Evolutionary conservation across 2,329 filamentous ascomycete species (phyloP), one percentile per base, ranked within the genome.

Genomic region (Pseudomassariella vexata): DNA sequence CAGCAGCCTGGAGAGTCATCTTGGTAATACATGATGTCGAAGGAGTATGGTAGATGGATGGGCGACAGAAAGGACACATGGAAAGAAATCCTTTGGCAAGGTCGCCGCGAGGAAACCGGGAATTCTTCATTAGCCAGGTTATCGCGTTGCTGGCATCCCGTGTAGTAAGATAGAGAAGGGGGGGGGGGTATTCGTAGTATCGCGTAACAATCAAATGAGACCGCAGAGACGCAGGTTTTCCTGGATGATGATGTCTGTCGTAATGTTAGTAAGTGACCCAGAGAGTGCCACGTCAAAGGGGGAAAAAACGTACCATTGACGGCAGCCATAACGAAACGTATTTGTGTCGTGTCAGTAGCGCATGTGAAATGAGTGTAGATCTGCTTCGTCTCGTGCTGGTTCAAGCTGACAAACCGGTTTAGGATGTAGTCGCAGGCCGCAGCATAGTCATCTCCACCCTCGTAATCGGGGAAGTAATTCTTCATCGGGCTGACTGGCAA

Each of bases 321-420:
- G 48, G 92, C 92, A 41, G 90, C 89, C 92, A 98, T 98, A 65
- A 98, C 92, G 72, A 98, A 96, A 56, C 92, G 82, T 53, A 98
- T 98, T 64, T 98, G 92, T 53, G 92, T 95, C 19, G 92, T 98
- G 59, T 98, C 92, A 29, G 92, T 98, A 40, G 92, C 92, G 60
- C 92, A 96, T 30, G 92, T 98, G 67, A 98, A 98, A 65, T 96
- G 92, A 38, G 92, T 98, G 73, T 98, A 98, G 61, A 98, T 96
- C 63, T 98, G 92, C 74, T 98, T 98, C 34, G 88, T 95, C 70
- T 96, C 92, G 60, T 95, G 90, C 66, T 96, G 92, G 70, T 98
- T 98, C 58, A 98, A 71, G 58, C 85, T 92, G 52, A 96, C 92
- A 64, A 98, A 98, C 57, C 92, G 80, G 75, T 96, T 96, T 41